Evolutionary conservation across 1,284 basidiomycete species (phyloP), one percentile per base, ranked within the genome.

Genomic region (Vanrija sp.): DNA sequence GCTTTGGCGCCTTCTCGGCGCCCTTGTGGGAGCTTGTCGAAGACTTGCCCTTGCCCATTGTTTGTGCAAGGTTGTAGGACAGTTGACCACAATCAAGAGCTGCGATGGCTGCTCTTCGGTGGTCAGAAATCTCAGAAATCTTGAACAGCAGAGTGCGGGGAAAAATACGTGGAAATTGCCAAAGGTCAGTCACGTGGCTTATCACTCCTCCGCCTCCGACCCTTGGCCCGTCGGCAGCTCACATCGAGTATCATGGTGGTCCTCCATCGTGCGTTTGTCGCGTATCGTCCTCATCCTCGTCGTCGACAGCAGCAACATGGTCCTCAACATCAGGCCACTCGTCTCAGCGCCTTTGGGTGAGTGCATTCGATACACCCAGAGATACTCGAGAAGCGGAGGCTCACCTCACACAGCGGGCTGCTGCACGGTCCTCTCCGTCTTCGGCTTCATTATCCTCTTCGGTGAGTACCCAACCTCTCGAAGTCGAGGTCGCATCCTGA

Each of bases 371-470:
- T 16, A 6, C 3, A 1, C 3, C 15, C 45, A 1, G 0, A 26
- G 34, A 49, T 54, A 38, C 34, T 6, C 28, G n/a, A 29, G 26
- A 29, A 44, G 16, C 25, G 42, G 26, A 9, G 26, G 9, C 14
- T 8, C 2, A 34, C 5, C 52, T 47, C 12, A 23, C 15, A 21
- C 61, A 82, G 81, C 81, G 25, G 74, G 74, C 48, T 81, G 80
- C 74, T 83, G 81, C 63, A 79, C 80, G 39, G 72, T 82, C 49
- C 72, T 83, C 47, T 79, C 78, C 10, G 57, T 79, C 44, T 80
- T 82, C 46, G 81, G 80, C n/a, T 76, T 80, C 23, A 64, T 81
- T 59, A 80, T 81, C 60, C 75, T 82, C 29, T 60, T 76, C 43
- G 77, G 75, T 76, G 52, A 28, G 75, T 69, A 14, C 3, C 29